Conservation (phyloP, 306 rosid genomes). For the Ochetophila trinervis region DNA sequence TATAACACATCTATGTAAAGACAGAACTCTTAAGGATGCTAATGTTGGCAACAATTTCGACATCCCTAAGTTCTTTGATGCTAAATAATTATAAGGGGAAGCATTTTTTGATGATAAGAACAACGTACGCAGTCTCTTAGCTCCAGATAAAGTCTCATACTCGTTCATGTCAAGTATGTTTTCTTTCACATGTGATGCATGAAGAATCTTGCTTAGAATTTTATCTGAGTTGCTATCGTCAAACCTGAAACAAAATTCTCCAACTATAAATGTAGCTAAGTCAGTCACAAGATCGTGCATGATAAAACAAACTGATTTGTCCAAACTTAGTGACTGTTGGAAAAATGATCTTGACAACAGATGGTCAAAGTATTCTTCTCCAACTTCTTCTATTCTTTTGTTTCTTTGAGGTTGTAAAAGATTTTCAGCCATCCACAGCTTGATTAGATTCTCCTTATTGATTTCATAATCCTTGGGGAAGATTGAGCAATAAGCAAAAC, state of each 20-base stretch:
- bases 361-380: conserved; percentile 25
- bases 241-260: not conserved
- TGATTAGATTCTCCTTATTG: conserved; percentile 13
- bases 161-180: not conserved
- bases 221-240: not conserved
- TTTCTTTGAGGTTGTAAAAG: not conserved
- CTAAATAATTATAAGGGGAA: not conserved
- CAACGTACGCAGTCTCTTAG: not conserved
- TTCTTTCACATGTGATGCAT: not conserved
- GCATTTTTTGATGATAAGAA: not conserved
- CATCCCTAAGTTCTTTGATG: not conserved
- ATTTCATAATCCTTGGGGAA: conserved; percentile 30
- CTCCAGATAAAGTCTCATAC: not conserved
- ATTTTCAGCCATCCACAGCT: conserved; percentile 44
- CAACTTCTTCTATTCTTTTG: conserved; percentile 7
- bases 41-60: no score
- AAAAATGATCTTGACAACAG: conserved; percentile 30
- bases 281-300: conserved; percentile 5
- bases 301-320: no score
- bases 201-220: not conserved
- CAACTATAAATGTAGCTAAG: not conserved
- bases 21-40: not conserved
- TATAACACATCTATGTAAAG: not conserved
- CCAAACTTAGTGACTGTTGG: not conserved
- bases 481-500: conserved; percentile 26